Evolutionary conservation across 2,329 filamentous ascomycete genomes (phyloP).

Genomic region (Calonectria leucothoes): DNA sequence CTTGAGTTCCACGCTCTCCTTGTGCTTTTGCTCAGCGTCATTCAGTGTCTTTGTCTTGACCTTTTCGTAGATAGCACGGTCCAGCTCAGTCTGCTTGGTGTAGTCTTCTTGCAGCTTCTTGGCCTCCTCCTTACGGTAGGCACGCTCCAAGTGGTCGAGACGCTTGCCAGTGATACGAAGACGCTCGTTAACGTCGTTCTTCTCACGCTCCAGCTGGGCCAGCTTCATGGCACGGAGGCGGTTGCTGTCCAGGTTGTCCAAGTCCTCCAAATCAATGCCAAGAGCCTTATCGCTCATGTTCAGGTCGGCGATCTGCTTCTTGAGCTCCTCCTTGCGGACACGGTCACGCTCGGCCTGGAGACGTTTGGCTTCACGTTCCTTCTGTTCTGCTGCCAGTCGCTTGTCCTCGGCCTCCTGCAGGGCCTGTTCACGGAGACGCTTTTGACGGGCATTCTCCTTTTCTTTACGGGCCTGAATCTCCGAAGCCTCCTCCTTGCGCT

Average conservation of each 20-base stretch:
- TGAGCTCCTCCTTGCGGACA: conserved; percentile 91
- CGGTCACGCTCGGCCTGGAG: conserved; percentile 89
- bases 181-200: conserved; percentile 94
- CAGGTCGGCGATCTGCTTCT: conserved; percentile 91
- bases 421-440: conserved; percentile 87
- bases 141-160: conserved; percentile 96
- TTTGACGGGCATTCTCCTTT: conserved; percentile 90
- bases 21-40: conserved; percentile 89
- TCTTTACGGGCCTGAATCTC: conserved; percentile 89
- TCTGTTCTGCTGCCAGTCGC: conserved; percentile 91
- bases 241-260: conserved; percentile 89
- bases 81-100: conserved; percentile 81
- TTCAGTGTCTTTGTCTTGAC: conserved; percentile 81
- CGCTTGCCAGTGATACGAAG: conserved; percentile 93
- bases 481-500: conserved; percentile 96
- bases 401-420: conserved; percentile 90
- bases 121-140: conserved; percentile 93
- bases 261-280: conserved; percentile 81
- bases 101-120: conserved; percentile 93
- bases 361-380: conserved; percentile 87
- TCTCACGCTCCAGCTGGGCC: conserved; percentile 95
- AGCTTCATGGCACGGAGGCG: conserved; percentile 95
- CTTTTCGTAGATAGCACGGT: conserved; percentile 83
- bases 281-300: conserved; percentile 85
- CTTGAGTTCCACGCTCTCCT: conserved; percentile 92